Base-by-base conservation (phyloP, 2,329 filamentous ascomycete species). In the Xylariaceae sp. region DNA sequence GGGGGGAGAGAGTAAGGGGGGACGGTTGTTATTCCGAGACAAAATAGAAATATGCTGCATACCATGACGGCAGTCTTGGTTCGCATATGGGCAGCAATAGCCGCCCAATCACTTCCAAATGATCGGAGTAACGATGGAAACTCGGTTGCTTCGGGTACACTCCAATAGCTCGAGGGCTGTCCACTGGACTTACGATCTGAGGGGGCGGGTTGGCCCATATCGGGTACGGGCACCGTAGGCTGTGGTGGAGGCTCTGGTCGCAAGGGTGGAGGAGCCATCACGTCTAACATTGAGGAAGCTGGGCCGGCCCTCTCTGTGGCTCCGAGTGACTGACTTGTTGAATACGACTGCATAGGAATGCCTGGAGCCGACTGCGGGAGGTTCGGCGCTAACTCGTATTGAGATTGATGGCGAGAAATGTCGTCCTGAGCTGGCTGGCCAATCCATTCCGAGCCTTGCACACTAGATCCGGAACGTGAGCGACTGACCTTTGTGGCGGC, bases 31-130 rank as follows among this genome's bases (percentile, higher is more conserved):
- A 30, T 30, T 30, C 13, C 5, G 2, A 51, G 10, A 48, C 18
- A 5, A 1, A 18, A 53, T 23, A 7, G 34, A 15, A 34, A 45
- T 48, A 53, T 50, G 53, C 56, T 66, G 71, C 80, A 72, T 78
- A 89, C 90, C 90, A 94, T 94, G n/a, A 89, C 88, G 58, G 88
- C 82, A 15, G 90, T 93, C 75, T 93, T 93, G 3, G 89, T 90
- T 53, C 88, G 87, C 88, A 94, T 92, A 67, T 90, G 85, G 55
- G 80, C 80, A 47, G 90, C 88, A 73, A 93, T 93, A 3, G 82
- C 83, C 53, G 78, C 77, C 84, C 89, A 94, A 71, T 94, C 89
- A 13, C 87, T 90, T 59, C 90, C 90, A 75, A 91, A 93, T 57
- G 90, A 82, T 54, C 80, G 82, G 51, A 94, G 78, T 59, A 91